Conservation (phyloP, 495 filamentous ascomycete genomes). For the Astrocystis sublimbata region DNA sequence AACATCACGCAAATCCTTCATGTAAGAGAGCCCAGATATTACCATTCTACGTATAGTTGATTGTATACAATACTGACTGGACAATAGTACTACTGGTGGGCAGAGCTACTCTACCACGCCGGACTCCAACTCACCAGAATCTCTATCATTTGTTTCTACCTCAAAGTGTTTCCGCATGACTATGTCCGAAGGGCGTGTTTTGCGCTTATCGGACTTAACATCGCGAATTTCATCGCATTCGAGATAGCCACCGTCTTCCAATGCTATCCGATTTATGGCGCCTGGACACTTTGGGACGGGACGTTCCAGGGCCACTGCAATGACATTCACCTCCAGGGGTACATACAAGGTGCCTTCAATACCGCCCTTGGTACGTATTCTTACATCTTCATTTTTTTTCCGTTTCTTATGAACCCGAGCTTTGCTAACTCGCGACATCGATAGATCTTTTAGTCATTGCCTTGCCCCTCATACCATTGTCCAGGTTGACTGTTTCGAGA, state of each 20-base stretch:
- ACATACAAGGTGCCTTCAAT: slow-evolving; percentile 35
- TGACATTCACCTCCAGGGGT: slow-evolving; percentile 37
- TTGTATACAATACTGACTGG: background rate
- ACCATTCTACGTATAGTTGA: background rate
- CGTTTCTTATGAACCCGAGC: background rate
- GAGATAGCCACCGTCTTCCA: slow-evolving; percentile 43
- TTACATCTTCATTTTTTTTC: too few relatives aligned
- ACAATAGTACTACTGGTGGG: slow-evolving; percentile 40
- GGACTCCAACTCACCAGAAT: slow-evolving; percentile 49
- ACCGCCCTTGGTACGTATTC: slow-evolving; percentile 31
- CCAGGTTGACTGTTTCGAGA: slow-evolving; percentile 32
- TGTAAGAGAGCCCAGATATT: slow-evolving; percentile 15
- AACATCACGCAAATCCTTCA: slow-evolving; percentile 28
- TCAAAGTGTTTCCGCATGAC: slow-evolving; percentile 49
- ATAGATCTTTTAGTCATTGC: slow-evolving; percentile 42
- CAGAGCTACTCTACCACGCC: slow-evolving; percentile 40
- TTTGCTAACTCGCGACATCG: background rate
- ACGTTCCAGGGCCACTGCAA: slow-evolving; percentile 38
- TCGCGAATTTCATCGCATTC: slow-evolving; percentile 32
- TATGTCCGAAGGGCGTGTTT: slow-evolving; percentile 41
- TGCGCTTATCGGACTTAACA: slow-evolving; percentile 37
- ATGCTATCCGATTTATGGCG: slow-evolving; percentile 40
- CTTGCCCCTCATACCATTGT: slow-evolving; percentile 41
- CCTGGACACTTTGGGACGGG: slow-evolving; percentile 42
- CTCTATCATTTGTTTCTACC: slow-evolving; percentile 54